Conservation (phyloP, 1,284 basidiomycete species). For the Filobasidium uniguttulatum region DNA sequence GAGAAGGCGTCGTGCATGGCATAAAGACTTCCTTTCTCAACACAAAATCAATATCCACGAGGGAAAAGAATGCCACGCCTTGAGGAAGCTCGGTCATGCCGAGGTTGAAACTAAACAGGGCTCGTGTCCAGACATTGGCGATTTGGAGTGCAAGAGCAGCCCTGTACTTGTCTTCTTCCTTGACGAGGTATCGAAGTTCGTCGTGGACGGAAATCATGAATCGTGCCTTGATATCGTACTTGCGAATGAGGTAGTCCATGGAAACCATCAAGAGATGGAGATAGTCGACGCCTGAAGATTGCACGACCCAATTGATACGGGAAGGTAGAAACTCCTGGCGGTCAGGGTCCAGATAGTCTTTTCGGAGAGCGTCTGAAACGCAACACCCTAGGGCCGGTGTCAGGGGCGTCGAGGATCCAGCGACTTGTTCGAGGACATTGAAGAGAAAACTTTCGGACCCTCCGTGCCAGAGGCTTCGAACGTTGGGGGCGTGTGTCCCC, state of each 20-base stretch:
- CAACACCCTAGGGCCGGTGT: slow-evolving; percentile 92
- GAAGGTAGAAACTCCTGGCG: slow-evolving; percentile 87
- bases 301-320: slow-evolving; percentile 98
- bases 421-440: slow-evolving; percentile 96
- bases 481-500: not conserved
- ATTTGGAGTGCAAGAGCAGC: slow-evolving; percentile 87
- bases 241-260: slow-evolving; percentile 75
- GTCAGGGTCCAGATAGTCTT: slow-evolving; percentile 53
- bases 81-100: slow-evolving; percentile 94
- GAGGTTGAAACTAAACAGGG: slow-evolving; percentile 79
- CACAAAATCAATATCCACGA: slow-evolving; percentile 83
- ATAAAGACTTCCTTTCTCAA: slow-evolving; percentile 94
- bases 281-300: slow-evolving; percentile 96
- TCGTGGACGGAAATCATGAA: slow-evolving; percentile 97
- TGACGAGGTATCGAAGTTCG: slow-evolving; percentile 85
- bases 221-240: slow-evolving; percentile 74
- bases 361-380: slow-evolving; percentile 80
- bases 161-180: slow-evolving; percentile 75
- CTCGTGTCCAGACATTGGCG: slow-evolving; percentile 90
- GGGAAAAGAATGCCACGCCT: slow-evolving; percentile 89
- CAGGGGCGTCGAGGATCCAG: slow-evolving; percentile 67
- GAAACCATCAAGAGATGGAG: slow-evolving; percentile 89
- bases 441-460: slow-evolving; percentile 97
- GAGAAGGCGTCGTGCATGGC: slow-evolving; percentile 86
- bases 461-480: slow-evolving; percentile 79